Evolutionary conservation across 345 rosid genomes (phyloP), one percentile per base, ranked within the genome.

Genomic region (Camelina sativa): DNA sequence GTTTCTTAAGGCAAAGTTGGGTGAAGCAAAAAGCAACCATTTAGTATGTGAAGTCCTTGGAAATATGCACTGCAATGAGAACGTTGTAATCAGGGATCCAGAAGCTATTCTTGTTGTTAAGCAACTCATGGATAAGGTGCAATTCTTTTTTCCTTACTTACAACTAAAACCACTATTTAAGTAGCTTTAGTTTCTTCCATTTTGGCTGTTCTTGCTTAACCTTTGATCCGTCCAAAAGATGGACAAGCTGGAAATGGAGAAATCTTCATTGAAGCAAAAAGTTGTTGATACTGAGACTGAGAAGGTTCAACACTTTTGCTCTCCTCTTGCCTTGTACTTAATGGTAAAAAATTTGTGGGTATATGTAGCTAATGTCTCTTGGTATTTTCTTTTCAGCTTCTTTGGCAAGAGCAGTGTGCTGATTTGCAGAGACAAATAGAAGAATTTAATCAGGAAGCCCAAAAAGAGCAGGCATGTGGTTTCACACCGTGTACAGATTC

Each of bases 61-160:
- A 58, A 13, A 46, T 50, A 52, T 58, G 43, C 76, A 72, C 6
- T 40, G 51, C 30, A 75, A 62, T 72, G 88, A 88, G 69, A 81
- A 65, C 62, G 57, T 16, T 75, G 78, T 61, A 38, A 75, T 82
- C 72, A 79, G 84, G 77, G 96, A 87, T 82, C 84, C 82, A 6
- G 96, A 91, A 78, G 83, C 84, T 77, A 84, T 84, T 74, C 77
- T 80, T 82, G 86, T 88, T 62, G 87, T 88, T 80, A 87, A 88
- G 80, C 92, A 87, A 84, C 97, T 93, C 57, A 88, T 89, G 76
- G 96, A 89, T 83, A 90, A 91, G 97, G 98, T 91, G 65, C 65
- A 46, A 67, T 65, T 78, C 57, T 30, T 43, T 73, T 68, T 56
- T 57, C 43, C 37, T 54, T 55, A 59, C 35, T 41, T 25, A 37